A percentile compares a stretch with the other conserved stretches of the same genome.
Evolutionary conservation across 805 yeast species (phyloP).

Genomic region (Zygosaccharomyces bailii): DNA sequence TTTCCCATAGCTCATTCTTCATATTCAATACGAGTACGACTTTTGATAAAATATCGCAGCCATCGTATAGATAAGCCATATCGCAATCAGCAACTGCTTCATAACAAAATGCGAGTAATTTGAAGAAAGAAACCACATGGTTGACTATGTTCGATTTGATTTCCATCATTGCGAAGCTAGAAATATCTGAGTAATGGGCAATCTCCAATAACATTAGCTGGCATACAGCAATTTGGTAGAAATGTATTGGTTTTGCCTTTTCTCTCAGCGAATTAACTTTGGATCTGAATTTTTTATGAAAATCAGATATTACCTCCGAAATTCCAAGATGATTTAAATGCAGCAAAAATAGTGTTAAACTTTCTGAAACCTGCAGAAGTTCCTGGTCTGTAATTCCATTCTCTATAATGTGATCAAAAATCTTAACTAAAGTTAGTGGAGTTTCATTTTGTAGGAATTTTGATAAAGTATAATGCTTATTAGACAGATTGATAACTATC

Average conservation of each 20-base stretch:
- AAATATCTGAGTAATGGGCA: conserved; percentile 21
- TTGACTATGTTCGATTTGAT: conserved; percentile 24
- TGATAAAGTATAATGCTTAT: conserved; percentile 21
- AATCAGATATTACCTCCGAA: conserved; percentile 20
- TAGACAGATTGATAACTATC: conserved; percentile 16
- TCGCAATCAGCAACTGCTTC: conserved; percentile 5
- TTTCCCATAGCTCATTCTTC: conserved; percentile 23
- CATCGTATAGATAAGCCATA: conserved; percentile 14
- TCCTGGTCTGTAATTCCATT: conserved; percentile 30
- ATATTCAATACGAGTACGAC: conserved; percentile 13
- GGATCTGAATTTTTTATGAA: conserved; percentile 28
- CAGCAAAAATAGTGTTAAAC: conserved; percentile 22
- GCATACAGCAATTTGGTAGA: conserved; percentile 30
- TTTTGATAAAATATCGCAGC: conserved; percentile 23
- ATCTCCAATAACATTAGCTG: conserved; percentile 30
- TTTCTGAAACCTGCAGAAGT: conserved; percentile 16
- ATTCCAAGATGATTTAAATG: conserved; percentile 22
- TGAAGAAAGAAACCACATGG: conserved; percentile 29
- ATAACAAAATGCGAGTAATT: conserved; percentile 23
- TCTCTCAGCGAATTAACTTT: conserved; percentile 23
- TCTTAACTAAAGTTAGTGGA: conserved; percentile 7
- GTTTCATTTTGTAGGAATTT: conserved; percentile 15
- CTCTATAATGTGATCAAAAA: conserved; percentile 25
- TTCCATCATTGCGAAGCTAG: conserved; percentile 14
- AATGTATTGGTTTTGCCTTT: conserved; percentile 34